Evolutionary conservation across 2,329 filamentous ascomycete genomes (phyloP).

Genomic region (Cladosporium sphaerospermum): DNA sequence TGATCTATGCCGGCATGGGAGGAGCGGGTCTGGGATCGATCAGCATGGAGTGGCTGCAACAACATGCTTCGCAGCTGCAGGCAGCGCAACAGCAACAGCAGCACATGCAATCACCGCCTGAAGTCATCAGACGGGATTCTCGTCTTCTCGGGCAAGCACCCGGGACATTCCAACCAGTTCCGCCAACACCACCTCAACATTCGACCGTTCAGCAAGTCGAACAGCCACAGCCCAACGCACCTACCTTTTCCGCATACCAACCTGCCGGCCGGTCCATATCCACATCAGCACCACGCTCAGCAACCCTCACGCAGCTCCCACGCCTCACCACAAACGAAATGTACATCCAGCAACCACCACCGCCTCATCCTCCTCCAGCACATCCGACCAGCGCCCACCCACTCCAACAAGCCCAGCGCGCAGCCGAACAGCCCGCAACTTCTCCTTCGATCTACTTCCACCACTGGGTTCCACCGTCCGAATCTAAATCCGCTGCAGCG

Average conservation of each 20-base stretch:
- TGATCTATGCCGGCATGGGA: slow-evolving; percentile 49
- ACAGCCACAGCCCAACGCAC: slow-evolving; percentile 28
- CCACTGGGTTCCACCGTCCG: slow-evolving; percentile 79
- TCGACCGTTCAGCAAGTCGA: slow-evolving; percentile 31
- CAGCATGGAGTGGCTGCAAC: slow-evolving; percentile 46
- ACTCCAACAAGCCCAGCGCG: slow-evolving; percentile 42
- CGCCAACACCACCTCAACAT: slow-evolving; percentile 31
- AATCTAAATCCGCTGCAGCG: slow-evolving; percentile 42
- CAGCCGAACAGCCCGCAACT: slow-evolving; percentile 55
- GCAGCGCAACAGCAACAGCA: slow-evolving; percentile 37
- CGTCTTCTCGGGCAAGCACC: slow-evolving; percentile 36
- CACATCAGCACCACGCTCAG: slow-evolving; percentile 39
- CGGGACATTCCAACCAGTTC: slow-evolving; percentile 17
- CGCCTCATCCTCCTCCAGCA: slow-evolving; percentile 36
- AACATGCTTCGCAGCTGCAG: slow-evolving; percentile 43
- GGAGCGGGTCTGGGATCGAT: slow-evolving; percentile 43
- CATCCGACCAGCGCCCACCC: slow-evolving; percentile 35
- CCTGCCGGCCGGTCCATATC: slow-evolving; percentile 28
- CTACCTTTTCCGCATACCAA: slow-evolving; percentile 36
- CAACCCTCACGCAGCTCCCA: slow-evolving; percentile 42
- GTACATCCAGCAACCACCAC: slow-evolving; percentile 43
- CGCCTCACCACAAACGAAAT: slow-evolving; percentile 49
- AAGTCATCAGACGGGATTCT: slow-evolving; percentile 35
- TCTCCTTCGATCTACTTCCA: slow-evolving; percentile 83
- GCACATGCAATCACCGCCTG: slow-evolving; percentile 33